Conservation (phyloP, 208 protist genomes). For the Leishmania gerbilli region DNA sequence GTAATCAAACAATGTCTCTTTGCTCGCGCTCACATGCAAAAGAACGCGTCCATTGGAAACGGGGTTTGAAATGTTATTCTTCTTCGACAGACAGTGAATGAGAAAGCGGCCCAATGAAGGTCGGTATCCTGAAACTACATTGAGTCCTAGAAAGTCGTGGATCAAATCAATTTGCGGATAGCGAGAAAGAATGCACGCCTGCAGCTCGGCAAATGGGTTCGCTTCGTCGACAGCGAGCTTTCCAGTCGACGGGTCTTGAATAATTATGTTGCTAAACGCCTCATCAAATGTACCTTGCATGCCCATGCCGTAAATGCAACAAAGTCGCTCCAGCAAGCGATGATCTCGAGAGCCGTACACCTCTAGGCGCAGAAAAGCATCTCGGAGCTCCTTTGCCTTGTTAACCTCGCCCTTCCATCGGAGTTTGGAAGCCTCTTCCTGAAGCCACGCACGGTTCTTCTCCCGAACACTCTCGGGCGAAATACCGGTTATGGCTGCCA, state of each 20-base stretch:
- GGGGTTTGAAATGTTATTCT: slow-evolving; percentile 25
- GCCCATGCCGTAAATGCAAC: slow-evolving; percentile 83
- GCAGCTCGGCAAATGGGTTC: slow-evolving; percentile 68
- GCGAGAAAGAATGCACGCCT: slow-evolving; percentile 53
- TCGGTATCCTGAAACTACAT: slow-evolving; percentile 65
- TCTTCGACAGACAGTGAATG: slow-evolving; percentile 30
- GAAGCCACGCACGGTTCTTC: slow-evolving; percentile 78
- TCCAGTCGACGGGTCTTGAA: slow-evolving; percentile 56
- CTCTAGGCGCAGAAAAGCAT: slow-evolving; percentile 84
- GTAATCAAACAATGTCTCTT: slow-evolving; percentile 81
- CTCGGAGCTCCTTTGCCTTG: slow-evolving; percentile 75
- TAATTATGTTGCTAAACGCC: slow-evolving; percentile 80
- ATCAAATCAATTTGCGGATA: slow-evolving; percentile 78
- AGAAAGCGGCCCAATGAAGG: slow-evolving; percentile 59
- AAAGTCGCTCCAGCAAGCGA: slow-evolving; percentile 73
- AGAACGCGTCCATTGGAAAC: slow-evolving; percentile 37
- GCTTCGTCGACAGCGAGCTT: slow-evolving; percentile 48
- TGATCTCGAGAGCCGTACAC: slow-evolving; percentile 69
- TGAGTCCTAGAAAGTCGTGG: slow-evolving; percentile 87
- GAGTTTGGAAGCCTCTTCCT: slow-evolving; percentile 72
- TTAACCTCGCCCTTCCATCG: slow-evolving; percentile 88
- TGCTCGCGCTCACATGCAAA: slow-evolving; percentile 31
- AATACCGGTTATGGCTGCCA: slow-evolving; percentile 52
- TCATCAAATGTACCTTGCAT: slow-evolving; percentile 74
- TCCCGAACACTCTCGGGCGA: slow-evolving; percentile 42